Base-by-base conservation (phyloP, 2,329 filamentous ascomycete genomes). In the Berkeleyomyces rouxiae region DNA sequence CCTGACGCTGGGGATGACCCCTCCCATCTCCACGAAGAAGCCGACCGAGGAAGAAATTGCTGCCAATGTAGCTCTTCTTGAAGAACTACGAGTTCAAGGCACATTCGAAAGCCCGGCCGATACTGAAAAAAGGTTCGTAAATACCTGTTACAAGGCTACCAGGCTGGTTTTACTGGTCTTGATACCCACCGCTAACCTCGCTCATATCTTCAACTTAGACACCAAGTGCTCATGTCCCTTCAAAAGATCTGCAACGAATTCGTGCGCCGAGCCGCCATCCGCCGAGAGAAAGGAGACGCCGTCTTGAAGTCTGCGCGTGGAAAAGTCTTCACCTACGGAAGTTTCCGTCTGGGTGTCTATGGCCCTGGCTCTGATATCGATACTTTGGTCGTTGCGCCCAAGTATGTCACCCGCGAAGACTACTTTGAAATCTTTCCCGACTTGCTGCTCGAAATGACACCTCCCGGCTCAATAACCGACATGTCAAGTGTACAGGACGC, bases 341-440 rank as follows among this genome's bases (percentile, higher is more conserved):
- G 93, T 74, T 99, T 92, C 73, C 86, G 91, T 46, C 79, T 99
- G 10, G 93, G 93, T 65, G 93, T 97, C 33, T 96, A 88, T 73
- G 91, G 91, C 4, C 93, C 93, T 53, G 90, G 90, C 59, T 97
- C 93, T 57, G 93, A 99, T 83, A 97, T 99, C 69, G 93, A 99
- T 76, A 96, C 93, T 1, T 82, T 99, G 60, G 85, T 97, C 64
- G 87, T 96, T 59, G 91, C 86, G 11, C 93, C 93, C 7, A 91
- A 89, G 74, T 90, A 96, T 70, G 87, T 97, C 61, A 82, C 82
- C 10, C 86, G 90, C 64, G 86, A 92, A 40, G 90, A 99, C 73
- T 99, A 96, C 77, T 99, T 99, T 76, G 77, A 87, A 61, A 79
- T 87, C 68, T 96, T 96, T 68, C 91, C 91, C n/a, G 78, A 82